Percentiles rank a stretch among this genome's conserved stretches.
phyloP scores from a whole-genome alignment of 257 asterid species.

The Petrea volubilis region DNA sequence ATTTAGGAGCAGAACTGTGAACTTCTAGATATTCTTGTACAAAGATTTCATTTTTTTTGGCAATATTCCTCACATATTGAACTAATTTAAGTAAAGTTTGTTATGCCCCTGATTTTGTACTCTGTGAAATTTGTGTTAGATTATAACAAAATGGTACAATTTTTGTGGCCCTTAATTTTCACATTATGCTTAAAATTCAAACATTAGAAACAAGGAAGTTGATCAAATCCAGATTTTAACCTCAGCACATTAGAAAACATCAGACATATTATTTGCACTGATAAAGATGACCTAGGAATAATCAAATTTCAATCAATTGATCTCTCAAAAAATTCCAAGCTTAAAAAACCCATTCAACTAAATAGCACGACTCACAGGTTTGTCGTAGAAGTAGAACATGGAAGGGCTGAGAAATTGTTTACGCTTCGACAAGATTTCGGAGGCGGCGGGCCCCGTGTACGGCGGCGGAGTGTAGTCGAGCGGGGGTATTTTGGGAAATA shows the following conservation, averaged over 20 bases:
- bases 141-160: neutral
- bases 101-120: too few species aligned
- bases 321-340: neutral
- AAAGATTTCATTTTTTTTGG: neutral
- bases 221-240: neutral
- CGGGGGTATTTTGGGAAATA: constrained; percentile 48
- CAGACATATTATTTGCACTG: neutral
- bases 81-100: neutral
- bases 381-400: constrained; percentile 53
- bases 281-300: neutral
- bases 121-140: neutral
- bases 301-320: neutral
- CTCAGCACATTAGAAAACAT: neutral
- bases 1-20: too few species aligned
- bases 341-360: neutral
- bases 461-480: constrained; percentile 59
- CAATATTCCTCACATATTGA: neutral
- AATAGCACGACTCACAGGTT: constrained; percentile 52
- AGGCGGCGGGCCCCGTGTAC: constrained; percentile 55
- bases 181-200: neutral
- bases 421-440: constrained; percentile 53
- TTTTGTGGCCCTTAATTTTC: neutral
- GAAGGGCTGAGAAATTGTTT: constrained; percentile 76
- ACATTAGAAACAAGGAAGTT: neutral
- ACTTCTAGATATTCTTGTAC: neutral